phyloP scores from a whole-genome alignment of 73 alveolate genomes.

The Paramecium sonneborni region DNA sequence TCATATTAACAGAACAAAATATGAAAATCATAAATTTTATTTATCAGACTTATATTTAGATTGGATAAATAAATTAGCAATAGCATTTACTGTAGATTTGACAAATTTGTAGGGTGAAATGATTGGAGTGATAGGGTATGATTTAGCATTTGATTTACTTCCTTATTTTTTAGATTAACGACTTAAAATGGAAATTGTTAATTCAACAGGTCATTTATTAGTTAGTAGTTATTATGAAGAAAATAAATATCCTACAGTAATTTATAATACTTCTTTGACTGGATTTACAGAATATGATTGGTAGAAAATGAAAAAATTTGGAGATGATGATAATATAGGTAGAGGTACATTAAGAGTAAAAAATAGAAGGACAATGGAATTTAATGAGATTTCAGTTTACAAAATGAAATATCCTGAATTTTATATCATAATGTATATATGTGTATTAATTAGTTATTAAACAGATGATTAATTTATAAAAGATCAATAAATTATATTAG shows the following conservation, averaged over 20 bases:
- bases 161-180: background rate
- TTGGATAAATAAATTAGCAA: slow-evolving; percentile 12
- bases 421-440: background rate
- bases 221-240: background rate
- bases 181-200: background rate
- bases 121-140: background rate
- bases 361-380: background rate
- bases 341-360: background rate
- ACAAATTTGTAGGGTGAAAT: background rate
- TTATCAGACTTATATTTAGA: background rate
- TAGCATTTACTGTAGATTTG: background rate
- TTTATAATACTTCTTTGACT: background rate
- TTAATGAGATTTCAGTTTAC: background rate
- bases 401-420: background rate
- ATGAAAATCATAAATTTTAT: background rate
- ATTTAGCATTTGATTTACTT: background rate
- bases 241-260: background rate
- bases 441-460: background rate
- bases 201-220: slow-evolving; percentile 13
- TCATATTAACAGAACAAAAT: background rate
- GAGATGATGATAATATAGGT: background rate
- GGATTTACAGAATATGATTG: background rate
- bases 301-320: background rate
- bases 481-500: background rate
- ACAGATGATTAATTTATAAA: slow-evolving; percentile 1